Evolutionary conservation across 208 protist genomes (phyloP), one percentile per base, ranked within the genome.

Genomic region (Trypanosoma cruzi): DNA sequence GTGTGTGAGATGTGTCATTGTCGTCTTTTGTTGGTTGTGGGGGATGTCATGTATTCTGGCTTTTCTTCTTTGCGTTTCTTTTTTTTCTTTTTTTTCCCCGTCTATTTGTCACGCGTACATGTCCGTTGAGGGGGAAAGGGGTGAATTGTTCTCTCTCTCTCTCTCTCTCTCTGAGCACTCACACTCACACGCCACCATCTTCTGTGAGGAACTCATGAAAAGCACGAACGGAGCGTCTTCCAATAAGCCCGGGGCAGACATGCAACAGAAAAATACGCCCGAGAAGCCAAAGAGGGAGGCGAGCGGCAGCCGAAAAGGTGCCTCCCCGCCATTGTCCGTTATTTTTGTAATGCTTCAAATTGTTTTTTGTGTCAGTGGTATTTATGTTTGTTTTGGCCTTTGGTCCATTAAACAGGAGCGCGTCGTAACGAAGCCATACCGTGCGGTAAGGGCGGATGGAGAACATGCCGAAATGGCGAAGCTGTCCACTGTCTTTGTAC

Each of bases 371-470:
- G 72, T 85, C 24, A 64, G 68, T 6, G 90, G 90, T 37, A 93
- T 96, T 72, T 92, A 92, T 73, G 29, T 90, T 14, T 93, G 87
- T 64, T 93, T 96, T 76, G 81, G 79, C 20, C 71, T 86, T 60
- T 96, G 90, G 88, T 92, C 88, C 2, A 67, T 96, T n/a, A 89
- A 92, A 66, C 87, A 93, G 69, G 87, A 96, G 65, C 85, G 88
- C 2, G 59, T 89, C 32, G 75, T 93, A 10, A 96, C 78, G 37
- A 82, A 86, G 54, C 84, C 87, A 0, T 96, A 96, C 68, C 16
- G 29, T 55, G 28, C 58, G n/a, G 28, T 34, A 24, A 16, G 22
- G 10, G 28, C 20, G 75, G 16, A 50, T 79, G 50, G 68, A 64
- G 56, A 70, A 58, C n/a, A 18, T 31, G 40, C 31, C 68, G 6